These are phyloP conservation scores for Erucastrum elatum DNA, from an alignment of 345 rosid species.

Conservation along the genomic window DNA sequence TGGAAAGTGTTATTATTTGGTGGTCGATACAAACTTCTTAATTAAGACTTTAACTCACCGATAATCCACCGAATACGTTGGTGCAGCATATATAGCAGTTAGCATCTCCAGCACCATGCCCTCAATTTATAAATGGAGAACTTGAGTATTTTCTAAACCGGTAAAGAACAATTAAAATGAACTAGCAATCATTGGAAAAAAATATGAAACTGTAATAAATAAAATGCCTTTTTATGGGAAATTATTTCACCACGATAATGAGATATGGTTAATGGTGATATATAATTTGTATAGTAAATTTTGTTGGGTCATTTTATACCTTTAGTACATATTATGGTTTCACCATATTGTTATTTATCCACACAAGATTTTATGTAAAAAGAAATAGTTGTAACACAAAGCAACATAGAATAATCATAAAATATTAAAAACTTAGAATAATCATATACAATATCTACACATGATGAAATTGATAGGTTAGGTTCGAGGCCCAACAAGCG, in stretches of 20 bases:
- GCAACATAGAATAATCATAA: neutral
- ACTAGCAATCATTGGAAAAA: neutral
- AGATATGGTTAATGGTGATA: neutral
- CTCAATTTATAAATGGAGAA: neutral
- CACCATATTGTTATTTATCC: slow-evolving; percentile 8
- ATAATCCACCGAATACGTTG: neutral
- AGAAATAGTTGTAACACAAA: neutral
- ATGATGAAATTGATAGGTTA: slow-evolving; percentile 8
- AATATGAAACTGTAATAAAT: neutral
- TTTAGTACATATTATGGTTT: neutral
- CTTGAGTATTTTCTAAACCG: neutral
- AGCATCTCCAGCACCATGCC: neutral
- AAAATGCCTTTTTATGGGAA: neutral
- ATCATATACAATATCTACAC: neutral
- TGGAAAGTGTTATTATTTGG: neutral
- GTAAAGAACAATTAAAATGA: neutral
- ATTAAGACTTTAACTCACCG: neutral
- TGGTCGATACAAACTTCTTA: slow-evolving; percentile 1
- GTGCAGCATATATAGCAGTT: neutral
- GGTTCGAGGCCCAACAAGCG: slow-evolving; percentile 18
- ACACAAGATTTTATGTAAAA: neutral
- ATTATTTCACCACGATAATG: neutral
- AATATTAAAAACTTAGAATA: too few species aligned
- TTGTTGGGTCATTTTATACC: neutral
- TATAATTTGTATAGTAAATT: neutral